Base-by-base conservation (phyloP, 352 stramenopile species). In the Globisporangium paddicum region DNA sequence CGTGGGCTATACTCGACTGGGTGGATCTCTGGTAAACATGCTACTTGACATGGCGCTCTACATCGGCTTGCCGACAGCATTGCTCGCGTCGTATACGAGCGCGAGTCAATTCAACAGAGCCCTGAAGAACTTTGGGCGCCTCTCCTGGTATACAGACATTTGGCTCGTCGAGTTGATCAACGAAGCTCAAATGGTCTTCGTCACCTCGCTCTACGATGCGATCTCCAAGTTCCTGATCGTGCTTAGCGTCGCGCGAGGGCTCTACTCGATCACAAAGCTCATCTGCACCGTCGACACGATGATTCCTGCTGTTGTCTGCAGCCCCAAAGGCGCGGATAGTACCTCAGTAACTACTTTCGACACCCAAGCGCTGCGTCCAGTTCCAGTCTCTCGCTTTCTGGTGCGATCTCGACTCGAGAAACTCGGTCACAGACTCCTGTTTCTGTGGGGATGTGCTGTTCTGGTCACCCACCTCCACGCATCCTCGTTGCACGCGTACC, bases 31-130 rank as follows among this genome's bases (percentile, higher is more conserved):
- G 14, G 28, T 44, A 10, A 49, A 45, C 38, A 51, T 52, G 13
- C 2, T 58, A 6, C 18, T 63, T 8, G 50, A 56, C 23, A 54
- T 70, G 32, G 45, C 67, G 19, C 51, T 62, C 21, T 58, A 57
- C 45, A 37, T 73, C 16, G 58, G 55, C 13, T 56, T 73, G 23
- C 61, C 68, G 2, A 18, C 45, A 16, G 58, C 51, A 25, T 46
- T 75, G 2, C 48, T 71, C 8, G 6, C 62, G 14, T 65, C 61
- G n/a, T 75, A 72, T n/a, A n/a, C n/a, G n/a, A n/a, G n/a, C 51
- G 44, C 42, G 10, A n/a, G 37, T 1, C 37, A 62, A 10, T 70
- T 66, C 35, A 13, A 72, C 40, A 32, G 21, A 0, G 13, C 3
- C 5, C 6, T 44, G 3, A 58, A 58, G 13, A 58, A 67, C 18